A percentile compares a stretch with the other conserved stretches of the same genome.
phyloP scores from a whole-genome alignment of 495 filamentous ascomycete species.

The Penicillium ochrochloron region DNA sequence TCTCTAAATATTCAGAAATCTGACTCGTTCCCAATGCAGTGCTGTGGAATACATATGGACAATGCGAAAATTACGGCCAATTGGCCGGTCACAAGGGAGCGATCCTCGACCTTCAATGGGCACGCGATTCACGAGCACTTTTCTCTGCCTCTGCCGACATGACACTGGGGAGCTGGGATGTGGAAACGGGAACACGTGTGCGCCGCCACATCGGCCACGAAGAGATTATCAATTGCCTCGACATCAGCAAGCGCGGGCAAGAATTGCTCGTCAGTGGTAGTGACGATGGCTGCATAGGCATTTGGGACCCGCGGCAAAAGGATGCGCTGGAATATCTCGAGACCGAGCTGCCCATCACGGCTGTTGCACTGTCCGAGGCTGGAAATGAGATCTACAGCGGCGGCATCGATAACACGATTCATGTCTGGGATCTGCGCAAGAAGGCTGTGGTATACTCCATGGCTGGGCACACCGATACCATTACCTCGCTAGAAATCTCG shows the following conservation, averaged over 20 bases:
- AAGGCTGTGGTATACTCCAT: constrained; percentile 85
- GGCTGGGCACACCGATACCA: constrained; percentile 86
- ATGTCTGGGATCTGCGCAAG: constrained; percentile 95
- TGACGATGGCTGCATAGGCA: constrained; percentile 92
- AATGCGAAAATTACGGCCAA: constrained; percentile 91
- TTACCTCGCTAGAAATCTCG: constrained; percentile 87
- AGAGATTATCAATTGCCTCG: constrained; percentile 88
- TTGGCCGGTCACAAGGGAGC: constrained; percentile 89
- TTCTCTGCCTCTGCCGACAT: constrained; percentile 94
- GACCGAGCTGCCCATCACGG: constrained; percentile 91
- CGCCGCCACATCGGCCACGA: constrained; percentile 91
- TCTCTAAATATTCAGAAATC: neutral
- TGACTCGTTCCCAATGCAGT: constrained; percentile 53
- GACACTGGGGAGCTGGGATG: constrained; percentile 92
- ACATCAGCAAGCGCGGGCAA: constrained; percentile 84
- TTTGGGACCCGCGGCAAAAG: constrained; percentile 97
- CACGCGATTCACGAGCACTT: constrained; percentile 85
- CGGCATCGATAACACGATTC: constrained; percentile 96
- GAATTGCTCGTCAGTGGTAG: constrained; percentile 86
- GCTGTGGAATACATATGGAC: constrained; percentile 88
- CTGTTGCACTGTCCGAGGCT: constrained; percentile 86
- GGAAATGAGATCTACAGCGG: constrained; percentile 96
- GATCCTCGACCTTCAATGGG: constrained; percentile 93
- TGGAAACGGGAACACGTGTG: constrained; percentile 85
- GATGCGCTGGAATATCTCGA: constrained; percentile 84